phyloP scores from a whole-genome alignment of 2,329 filamentous ascomycete species.

The Aspergillus ochraceoroseus region DNA sequence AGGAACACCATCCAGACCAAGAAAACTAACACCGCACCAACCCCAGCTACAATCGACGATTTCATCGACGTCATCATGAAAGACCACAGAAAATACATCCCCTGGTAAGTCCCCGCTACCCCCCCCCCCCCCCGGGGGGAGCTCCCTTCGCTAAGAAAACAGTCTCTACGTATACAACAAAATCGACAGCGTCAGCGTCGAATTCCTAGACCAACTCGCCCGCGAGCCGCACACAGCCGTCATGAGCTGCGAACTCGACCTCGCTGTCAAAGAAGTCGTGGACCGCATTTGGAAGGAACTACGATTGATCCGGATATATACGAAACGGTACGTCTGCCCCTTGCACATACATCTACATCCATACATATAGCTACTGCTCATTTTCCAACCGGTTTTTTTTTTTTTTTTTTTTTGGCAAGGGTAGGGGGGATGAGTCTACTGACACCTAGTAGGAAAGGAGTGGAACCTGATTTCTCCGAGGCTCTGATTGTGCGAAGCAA shows the following conservation, averaged over 20 bases:
- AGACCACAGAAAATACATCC: slow-evolving; percentile 96
- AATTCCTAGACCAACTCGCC: slow-evolving; percentile 87
- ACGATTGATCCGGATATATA: slow-evolving; percentile 85
- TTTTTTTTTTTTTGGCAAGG: too few relatives aligned
- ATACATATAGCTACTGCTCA: too few relatives aligned
- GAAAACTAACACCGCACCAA: slow-evolving; percentile 7
- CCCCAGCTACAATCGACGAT: slow-evolving; percentile 87
- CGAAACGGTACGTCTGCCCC: slow-evolving; percentile 64
- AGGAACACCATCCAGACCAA: not conserved
- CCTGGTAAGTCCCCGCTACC: slow-evolving; percentile 46
- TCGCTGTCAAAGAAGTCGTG: slow-evolving; percentile 88
- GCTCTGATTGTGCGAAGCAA: slow-evolving; percentile 87
- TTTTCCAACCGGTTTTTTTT: too few relatives aligned
- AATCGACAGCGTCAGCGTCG: slow-evolving; percentile 89
- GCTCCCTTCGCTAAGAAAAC: not conserved
- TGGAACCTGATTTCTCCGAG: slow-evolving; percentile 83
- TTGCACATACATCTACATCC: too few relatives aligned
- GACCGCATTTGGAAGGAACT: slow-evolving; percentile 94
- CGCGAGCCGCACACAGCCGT: slow-evolving; percentile 90
- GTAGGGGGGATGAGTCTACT: too few relatives aligned
- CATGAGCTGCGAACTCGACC: slow-evolving; percentile 94
- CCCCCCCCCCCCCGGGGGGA: not conserved
- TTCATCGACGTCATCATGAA: slow-evolving; percentile 99
- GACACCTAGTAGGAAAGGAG: slow-evolving; percentile 62
- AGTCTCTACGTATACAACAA: slow-evolving; percentile 99